Conservation (phyloP, 148 eudicot species). For the Chenopodium album region DNA sequence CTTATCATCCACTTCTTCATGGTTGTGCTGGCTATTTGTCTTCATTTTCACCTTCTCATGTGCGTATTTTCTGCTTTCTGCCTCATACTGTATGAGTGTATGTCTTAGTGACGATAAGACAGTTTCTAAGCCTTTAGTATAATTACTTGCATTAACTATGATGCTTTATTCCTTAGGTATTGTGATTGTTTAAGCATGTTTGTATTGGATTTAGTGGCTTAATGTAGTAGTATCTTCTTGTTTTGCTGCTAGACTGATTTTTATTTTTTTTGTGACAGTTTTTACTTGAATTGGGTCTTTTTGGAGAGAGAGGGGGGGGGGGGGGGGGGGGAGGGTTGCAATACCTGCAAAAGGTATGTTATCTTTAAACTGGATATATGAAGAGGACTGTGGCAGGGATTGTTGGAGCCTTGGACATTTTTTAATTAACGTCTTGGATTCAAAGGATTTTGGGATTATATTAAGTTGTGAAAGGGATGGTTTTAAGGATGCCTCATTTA, state of each 20-base stretch:
- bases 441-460: not conserved
- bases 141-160: not conserved
- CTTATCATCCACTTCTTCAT: conserved; percentile 63
- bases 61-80: conserved; percentile 36
- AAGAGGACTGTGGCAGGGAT: not conserved
- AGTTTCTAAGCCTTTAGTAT: not conserved
- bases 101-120: not conserved
- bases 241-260: not conserved
- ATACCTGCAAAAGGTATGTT: not conserved
- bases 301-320: not conserved
- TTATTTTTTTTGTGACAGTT: not conserved
- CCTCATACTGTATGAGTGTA: not conserved
- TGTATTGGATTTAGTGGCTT: not conserved
- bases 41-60: conserved; percentile 77
- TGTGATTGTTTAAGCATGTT: not conserved
- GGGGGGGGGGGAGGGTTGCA: too few species aligned
- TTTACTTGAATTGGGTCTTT: not conserved
- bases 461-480: not conserved
- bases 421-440: not conserved
- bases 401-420: not conserved
- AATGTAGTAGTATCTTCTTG: not conserved
- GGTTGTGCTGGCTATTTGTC: conserved; percentile 78
- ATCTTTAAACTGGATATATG: not conserved
- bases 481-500: not conserved
- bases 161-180: not conserved